Conservation (phyloP, 2,329 filamentous ascomycete species). For the Chaetoscypha palmicola region DNA sequence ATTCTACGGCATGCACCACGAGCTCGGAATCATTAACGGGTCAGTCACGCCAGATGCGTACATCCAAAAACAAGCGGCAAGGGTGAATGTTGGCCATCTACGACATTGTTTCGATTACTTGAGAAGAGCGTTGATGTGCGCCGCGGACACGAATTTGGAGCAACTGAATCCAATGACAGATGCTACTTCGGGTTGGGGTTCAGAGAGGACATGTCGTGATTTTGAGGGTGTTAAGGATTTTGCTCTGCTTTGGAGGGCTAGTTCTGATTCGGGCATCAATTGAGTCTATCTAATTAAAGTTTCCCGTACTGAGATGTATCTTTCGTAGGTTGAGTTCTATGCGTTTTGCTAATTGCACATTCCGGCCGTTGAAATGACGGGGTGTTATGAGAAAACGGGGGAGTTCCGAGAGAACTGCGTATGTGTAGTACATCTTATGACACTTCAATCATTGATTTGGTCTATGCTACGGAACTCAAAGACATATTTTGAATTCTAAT, state of each 20-base stretch:
- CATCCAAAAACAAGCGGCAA: background rate
- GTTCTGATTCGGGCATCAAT: too few species aligned
- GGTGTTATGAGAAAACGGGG: too few species aligned
- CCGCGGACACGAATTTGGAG: slow-evolving; percentile 13
- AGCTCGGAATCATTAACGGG: background rate
- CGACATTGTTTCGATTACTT: slow-evolving; percentile 13
- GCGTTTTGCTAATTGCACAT: too few species aligned
- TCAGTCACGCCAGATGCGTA: background rate
- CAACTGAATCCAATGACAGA: background rate
- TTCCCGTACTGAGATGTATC: too few species aligned
- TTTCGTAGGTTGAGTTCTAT: too few species aligned
- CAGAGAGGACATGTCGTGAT: slow-evolving; percentile 1
- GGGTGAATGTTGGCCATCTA: slow-evolving; percentile 1
- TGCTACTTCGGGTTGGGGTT: background rate
- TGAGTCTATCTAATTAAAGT: too few species aligned
- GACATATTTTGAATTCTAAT: too few species aligned
- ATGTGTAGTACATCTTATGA: too few species aligned
- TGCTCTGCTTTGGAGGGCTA: background rate
- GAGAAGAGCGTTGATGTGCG: slow-evolving; percentile 10
- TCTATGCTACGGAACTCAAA: too few species aligned
- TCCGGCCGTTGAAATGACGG: too few species aligned
- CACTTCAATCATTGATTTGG: too few species aligned
- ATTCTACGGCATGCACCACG: background rate
- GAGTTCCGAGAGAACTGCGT: too few species aligned
- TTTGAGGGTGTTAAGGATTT: slow-evolving; percentile 2